Base-by-base conservation (phyloP, 75 land plant genomes). In the Pinus albicaulis region DNA sequence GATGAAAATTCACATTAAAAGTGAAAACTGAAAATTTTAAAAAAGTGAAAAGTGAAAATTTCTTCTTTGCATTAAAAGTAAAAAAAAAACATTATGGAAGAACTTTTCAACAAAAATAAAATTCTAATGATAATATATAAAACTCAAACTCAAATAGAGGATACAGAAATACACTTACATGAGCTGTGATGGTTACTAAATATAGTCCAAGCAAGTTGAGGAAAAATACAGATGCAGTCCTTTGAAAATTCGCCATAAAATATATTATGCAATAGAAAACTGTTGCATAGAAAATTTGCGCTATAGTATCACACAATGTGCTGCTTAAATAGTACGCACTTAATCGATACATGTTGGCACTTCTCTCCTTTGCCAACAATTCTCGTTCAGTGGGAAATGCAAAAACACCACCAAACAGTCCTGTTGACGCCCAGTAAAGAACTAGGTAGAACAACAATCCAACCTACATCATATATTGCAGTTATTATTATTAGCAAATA, bases 271-370 rank as follows among this genome's bases (percentile, higher is more conserved):
- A 73, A 22, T 65, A n/a, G 74, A 82, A 82, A 63, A 80, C 23
- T 31, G 79, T 69, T 23, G 83, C 77, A 80, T 79, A 79, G 57
- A 82, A 26, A 20, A 82, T 55, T 76, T 82, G 72, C 12, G 76
- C 84, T 31, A 82, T 15, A n/a, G 60, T 57, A 71, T 82, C 84
- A 19, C 62, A 79, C 22, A 82, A 7, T 5, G 81, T 82, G 22
- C 84, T 82, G 59, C 84, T 82, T 38, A 78, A 14, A 59, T 78
- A 82, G 61, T 78, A 82, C 4, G 84, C 84, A 57, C 84, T 82
- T 17, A 82, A 57, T 31, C 81, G 34, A 65, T 82, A 82, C 84
- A 82, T 82, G 31, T 82, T 82, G 55, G 84, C 84, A 20, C 76
- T 82, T 36, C 79, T 52, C 77, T 82, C 84, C 74, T 82, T 82